phyloP scores from a whole-genome alignment of 495 filamentous ascomycete genomes.

The Xylaria palmicola region DNA sequence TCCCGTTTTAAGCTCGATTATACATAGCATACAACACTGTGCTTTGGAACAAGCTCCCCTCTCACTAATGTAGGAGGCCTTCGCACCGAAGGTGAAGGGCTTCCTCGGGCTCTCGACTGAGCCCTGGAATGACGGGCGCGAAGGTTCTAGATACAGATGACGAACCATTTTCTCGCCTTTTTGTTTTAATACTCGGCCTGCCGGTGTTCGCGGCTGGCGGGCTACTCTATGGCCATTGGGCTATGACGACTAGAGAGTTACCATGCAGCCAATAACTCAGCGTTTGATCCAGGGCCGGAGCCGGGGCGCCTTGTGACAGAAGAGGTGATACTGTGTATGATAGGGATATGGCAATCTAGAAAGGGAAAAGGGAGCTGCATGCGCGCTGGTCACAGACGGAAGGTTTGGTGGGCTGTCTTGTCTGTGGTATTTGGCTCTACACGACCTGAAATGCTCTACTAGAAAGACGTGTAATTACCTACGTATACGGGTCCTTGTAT shows the following conservation, averaged over 20 bases:
- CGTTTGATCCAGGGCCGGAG: slow-evolving; percentile 3
- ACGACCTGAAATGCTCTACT: slow-evolving; percentile 14
- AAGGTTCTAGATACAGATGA: neutral
- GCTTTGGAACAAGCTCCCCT: slow-evolving; percentile 26
- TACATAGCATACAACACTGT: slow-evolving; percentile 15
- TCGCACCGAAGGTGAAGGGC: neutral
- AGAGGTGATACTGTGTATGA: slow-evolving; percentile 27
- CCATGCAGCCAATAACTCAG: slow-evolving; percentile 17
- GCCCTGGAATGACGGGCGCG: neutral
- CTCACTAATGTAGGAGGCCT: slow-evolving; percentile 9
- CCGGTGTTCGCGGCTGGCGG: slow-evolving; percentile 17
- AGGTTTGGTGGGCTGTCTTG: slow-evolving; percentile 17
- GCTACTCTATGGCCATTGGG: slow-evolving; percentile 24
- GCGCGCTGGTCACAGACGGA: slow-evolving; percentile 20
- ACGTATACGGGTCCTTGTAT: slow-evolving; percentile 23
- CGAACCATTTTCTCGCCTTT: slow-evolving; percentile 12
- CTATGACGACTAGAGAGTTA: slow-evolving; percentile 27
- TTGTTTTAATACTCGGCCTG: slow-evolving; percentile 25
- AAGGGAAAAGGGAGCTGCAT: slow-evolving; percentile 24
- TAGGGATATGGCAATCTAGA: slow-evolving; percentile 29
- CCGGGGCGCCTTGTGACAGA: slow-evolving; percentile 14
- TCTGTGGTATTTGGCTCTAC: slow-evolving; percentile 17
- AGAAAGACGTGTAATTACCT: slow-evolving; percentile 26
- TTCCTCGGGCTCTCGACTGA: neutral
- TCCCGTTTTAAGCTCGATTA: slow-evolving; percentile 51